These are phyloP conservation scores for Gastrolobium bilobum DNA, from an alignment of 306 rosid species.

Conservation along the genomic window DNA sequence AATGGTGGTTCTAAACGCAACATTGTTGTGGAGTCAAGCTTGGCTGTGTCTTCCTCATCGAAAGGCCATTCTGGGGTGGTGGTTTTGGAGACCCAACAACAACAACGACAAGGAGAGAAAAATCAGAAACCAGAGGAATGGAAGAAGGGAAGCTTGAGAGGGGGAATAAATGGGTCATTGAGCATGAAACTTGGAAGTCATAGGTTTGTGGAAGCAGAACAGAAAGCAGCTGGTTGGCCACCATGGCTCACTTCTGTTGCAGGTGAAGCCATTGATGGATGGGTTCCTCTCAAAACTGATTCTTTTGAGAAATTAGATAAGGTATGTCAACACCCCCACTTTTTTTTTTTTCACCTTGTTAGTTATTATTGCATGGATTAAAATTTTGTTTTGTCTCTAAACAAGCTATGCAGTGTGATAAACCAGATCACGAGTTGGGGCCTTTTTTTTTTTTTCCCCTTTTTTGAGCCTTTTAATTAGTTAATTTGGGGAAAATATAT, in stretches of 20 bases:
- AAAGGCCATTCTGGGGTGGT: constrained; percentile 46
- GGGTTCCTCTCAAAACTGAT: constrained; percentile 87
- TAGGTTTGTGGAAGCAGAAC: constrained; percentile 77
- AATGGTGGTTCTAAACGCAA: constrained; percentile 54
- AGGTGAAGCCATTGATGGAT: constrained; percentile 87
- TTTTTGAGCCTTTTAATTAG: no score
- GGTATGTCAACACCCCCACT: constrained; percentile 48
- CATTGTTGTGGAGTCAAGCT: constrained; percentile 11
- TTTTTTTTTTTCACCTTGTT: background rate
- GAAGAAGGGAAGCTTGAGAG: constrained; percentile 49
- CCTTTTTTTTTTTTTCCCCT: background rate
- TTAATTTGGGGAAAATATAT: no score
- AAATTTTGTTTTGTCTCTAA: background rate
- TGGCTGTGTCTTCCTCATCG: constrained; percentile 14
- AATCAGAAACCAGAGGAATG: constrained; percentile 54
- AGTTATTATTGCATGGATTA: background rate
- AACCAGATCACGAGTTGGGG: background rate
- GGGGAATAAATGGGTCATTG: constrained; percentile 50
- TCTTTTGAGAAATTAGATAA: constrained; percentile 90
- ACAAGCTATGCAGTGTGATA: background rate
- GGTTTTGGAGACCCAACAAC: constrained; percentile 11
- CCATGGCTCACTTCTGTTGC: constrained; percentile 86
- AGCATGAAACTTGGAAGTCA: constrained; percentile 60
- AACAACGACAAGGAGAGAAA: background rate
- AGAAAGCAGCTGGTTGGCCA: constrained; percentile 96